phyloP scores from a whole-genome alignment of 1,284 basidiomycete species.

The Volvariella surrecta region DNA sequence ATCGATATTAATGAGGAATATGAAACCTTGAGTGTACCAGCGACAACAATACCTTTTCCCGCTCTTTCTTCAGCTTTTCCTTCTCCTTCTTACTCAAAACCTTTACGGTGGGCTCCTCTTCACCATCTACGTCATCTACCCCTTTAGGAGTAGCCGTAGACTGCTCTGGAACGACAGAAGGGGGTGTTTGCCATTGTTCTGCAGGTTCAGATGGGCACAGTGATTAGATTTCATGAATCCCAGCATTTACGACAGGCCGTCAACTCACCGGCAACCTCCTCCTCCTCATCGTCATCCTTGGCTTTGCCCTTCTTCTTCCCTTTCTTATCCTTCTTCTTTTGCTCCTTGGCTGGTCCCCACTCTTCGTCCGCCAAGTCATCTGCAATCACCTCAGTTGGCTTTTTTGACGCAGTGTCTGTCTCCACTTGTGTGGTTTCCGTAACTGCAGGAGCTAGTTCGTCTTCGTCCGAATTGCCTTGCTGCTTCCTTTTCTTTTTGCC shows the following conservation, averaged over 20 bases:
- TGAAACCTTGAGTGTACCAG: too few relatives aligned
- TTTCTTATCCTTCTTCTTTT: conserved; percentile 53
- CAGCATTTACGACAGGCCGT: neutral
- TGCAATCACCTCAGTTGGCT: conserved; percentile 29
- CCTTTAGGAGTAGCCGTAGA: conserved; percentile 16
- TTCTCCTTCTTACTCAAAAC: conserved; percentile 88
- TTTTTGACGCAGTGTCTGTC: conserved; percentile 20
- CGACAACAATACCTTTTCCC: conserved; percentile 64
- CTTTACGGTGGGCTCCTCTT: conserved; percentile 38
- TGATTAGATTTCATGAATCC: too few relatives aligned
- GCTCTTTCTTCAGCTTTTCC: conserved; percentile 90
- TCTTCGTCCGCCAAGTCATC: conserved; percentile 32
- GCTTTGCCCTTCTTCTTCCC: conserved; percentile 45
- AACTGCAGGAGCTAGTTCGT: conserved; percentile 12
- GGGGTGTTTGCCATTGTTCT: conserved; percentile 9
- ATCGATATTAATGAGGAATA: conserved; percentile 4
- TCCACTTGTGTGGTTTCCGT: conserved; percentile 14
- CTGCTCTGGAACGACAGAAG: conserved; percentile 15
- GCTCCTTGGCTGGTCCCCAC: conserved; percentile 52
- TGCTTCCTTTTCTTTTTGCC: conserved; percentile 65
- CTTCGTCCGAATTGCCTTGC: conserved; percentile 32
- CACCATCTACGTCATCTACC: conserved; percentile 32
- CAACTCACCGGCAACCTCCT: conserved; percentile 3
- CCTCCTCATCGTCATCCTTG: conserved; percentile 23
- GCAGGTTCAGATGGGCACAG: conserved; percentile 16